Conservation (phyloP, 2,329 filamentous ascomycete genomes). For the Colletotrichum spaethianum region DNA sequence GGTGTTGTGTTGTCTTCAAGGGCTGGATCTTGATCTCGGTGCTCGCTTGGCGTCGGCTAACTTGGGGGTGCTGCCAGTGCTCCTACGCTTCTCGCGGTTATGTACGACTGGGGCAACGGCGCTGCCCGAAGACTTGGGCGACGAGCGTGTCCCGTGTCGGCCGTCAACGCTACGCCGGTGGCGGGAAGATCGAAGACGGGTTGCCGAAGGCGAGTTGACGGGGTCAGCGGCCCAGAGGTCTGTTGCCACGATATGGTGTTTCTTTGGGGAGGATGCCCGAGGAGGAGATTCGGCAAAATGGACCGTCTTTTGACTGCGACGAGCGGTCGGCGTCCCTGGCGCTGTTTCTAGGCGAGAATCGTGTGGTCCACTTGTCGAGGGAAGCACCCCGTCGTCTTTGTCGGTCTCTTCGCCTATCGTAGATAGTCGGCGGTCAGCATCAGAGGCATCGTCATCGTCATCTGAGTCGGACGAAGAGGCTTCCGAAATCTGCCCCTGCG, state of each 20-base stretch:
- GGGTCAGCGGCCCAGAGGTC: slow-evolving; percentile 2
- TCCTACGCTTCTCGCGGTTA: slow-evolving; percentile 31
- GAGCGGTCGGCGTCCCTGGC: slow-evolving; percentile 25
- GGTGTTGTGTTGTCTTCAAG: slow-evolving; percentile 14
- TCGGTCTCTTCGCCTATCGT: slow-evolving; percentile 24
- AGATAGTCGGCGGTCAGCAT: slow-evolving; percentile 2
- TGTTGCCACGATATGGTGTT: not conserved
- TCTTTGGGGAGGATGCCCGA: slow-evolving; percentile 14
- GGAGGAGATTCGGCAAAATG: slow-evolving; percentile 36
- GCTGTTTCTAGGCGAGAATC: not conserved
- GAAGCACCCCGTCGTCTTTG: not conserved
- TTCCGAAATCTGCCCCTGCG: not conserved
- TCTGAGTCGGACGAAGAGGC: not conserved
- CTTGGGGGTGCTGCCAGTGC: slow-evolving; percentile 14
- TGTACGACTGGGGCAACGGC: not conserved
- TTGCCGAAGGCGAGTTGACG: not conserved
- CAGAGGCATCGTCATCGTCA: slow-evolving; percentile 2
- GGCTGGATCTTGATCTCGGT: slow-evolving; percentile 26
- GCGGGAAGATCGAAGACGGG: slow-evolving; percentile 17
- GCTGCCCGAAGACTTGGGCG: slow-evolving; percentile 20
- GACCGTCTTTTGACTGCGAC: slow-evolving; percentile 39
- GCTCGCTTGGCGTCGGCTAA: slow-evolving; percentile 29
- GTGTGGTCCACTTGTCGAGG: not conserved
- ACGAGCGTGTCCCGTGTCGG: slow-evolving; percentile 2
- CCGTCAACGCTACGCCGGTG: slow-evolving; percentile 26